phyloP scores from a whole-genome alignment of 2,329 filamentous ascomycete genomes.

The Fusarium concolor region DNA sequence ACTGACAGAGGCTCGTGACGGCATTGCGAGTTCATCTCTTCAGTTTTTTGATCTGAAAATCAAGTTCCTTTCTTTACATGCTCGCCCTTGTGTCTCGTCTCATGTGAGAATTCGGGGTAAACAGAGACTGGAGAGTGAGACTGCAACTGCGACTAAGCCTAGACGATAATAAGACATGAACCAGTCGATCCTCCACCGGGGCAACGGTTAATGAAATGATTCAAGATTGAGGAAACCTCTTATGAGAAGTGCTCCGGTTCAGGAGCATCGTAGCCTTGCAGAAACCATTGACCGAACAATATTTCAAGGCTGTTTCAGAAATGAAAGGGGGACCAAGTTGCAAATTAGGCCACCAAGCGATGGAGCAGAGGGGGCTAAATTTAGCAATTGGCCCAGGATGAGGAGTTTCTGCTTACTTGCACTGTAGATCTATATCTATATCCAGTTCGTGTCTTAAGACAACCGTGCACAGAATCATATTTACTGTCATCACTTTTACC shows the following conservation, averaged over 20 bases:
- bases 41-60: neutral
- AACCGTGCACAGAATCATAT: constrained; percentile 29
- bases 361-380: constrained; percentile 45
- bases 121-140: constrained; percentile 8
- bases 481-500: neutral
- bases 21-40: constrained; percentile 44
- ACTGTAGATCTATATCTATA: constrained; percentile 28
- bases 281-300: constrained; percentile 3
- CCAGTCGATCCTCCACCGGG: constrained; percentile 10
- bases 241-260: constrained; percentile 10
- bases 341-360: constrained; percentile 44
- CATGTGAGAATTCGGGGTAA: constrained; percentile 17
- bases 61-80: constrained; percentile 21
- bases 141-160: constrained; percentile 5
- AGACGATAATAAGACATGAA: constrained; percentile 36
- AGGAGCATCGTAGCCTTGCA: neutral
- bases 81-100: constrained; percentile 22
- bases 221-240: neutral
- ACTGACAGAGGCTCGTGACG: constrained; percentile 30
- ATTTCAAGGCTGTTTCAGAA: constrained; percentile 3
- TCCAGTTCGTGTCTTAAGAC: neutral
- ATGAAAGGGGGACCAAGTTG: constrained; percentile 31
- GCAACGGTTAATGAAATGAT: constrained; percentile 6
- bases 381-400: constrained; percentile 41
- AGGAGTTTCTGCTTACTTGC: constrained; percentile 19